Percentiles rank a stretch among this genome's conserved stretches.
These are phyloP conservation scores for Pseudocercospora cruenta DNA, from an alignment of 2,329 filamentous ascomycete species.

Conservation along the genomic window DNA sequence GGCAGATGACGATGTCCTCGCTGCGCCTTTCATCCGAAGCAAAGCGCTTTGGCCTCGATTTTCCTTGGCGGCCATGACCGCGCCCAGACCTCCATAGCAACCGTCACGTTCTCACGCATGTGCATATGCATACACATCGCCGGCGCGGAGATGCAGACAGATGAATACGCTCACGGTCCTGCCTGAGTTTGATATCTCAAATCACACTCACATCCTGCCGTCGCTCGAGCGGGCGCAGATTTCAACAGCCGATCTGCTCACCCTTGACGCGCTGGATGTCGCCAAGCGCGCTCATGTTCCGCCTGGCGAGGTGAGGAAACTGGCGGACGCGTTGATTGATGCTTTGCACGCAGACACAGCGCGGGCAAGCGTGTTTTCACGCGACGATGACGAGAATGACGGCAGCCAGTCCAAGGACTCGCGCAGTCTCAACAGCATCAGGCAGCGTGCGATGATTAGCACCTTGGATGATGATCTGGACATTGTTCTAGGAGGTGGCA, in stretches of 20 bases:
- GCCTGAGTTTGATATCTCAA: slow-evolving; percentile 73
- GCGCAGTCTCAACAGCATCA: slow-evolving; percentile 35
- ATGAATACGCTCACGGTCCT: slow-evolving; percentile 89
- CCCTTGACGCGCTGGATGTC: slow-evolving; percentile 78
- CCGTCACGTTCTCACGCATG: background rate
- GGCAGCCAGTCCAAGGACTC: background rate
- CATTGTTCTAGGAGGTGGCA: slow-evolving; percentile 71
- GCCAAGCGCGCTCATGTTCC: slow-evolving; percentile 84
- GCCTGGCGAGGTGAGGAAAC: slow-evolving; percentile 74
- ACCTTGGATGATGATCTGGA: slow-evolving; percentile 79
- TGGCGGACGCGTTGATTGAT: slow-evolving; percentile 72
- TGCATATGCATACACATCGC: background rate
- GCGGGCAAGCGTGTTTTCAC: background rate
- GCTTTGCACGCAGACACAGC: slow-evolving; percentile 55
- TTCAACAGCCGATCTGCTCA: slow-evolving; percentile 81
- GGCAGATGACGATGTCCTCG: background rate
- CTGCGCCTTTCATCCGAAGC: background rate
- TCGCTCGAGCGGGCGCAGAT: slow-evolving; percentile 77
- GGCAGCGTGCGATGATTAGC: slow-evolving; percentile 66
- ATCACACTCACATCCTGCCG: slow-evolving; percentile 75
- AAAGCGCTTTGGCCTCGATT: background rate
- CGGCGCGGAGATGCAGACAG: slow-evolving; percentile 33
- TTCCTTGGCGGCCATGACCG: background rate
- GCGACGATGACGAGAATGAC: background rate
- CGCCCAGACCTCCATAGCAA: background rate